Evolutionary conservation across 2,329 filamentous ascomycete genomes (phyloP).

Genomic region (Berkeleyomyces basicola): DNA sequence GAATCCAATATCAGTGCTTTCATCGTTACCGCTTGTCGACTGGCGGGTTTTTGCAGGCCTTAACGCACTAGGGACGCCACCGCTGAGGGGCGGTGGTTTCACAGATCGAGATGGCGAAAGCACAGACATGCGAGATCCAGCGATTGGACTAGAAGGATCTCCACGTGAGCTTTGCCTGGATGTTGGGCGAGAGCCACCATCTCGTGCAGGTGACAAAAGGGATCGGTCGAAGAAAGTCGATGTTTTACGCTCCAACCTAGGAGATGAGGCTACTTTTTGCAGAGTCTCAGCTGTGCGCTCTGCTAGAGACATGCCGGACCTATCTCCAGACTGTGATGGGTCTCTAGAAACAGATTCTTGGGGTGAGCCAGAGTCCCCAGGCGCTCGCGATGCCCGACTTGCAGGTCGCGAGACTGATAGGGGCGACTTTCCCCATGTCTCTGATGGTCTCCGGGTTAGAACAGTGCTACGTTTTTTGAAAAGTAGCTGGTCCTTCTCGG

Average conservation of each 20-base stretch:
- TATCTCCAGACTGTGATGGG: constrained; percentile 10
- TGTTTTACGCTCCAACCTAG: constrained; percentile 45
- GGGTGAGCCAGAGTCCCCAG: constrained; percentile 11
- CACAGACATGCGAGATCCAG: constrained; percentile 27
- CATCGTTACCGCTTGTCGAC: neutral
- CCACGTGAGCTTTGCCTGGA: constrained; percentile 9
- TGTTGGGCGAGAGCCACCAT: constrained; percentile 19
- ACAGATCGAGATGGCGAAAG: constrained; percentile 27
- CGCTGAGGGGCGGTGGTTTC: constrained; percentile 27
- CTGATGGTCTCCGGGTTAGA: constrained; percentile 21
- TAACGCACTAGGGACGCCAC: constrained; percentile 26
- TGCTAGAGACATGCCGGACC: constrained; percentile 44
- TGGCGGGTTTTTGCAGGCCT: constrained; percentile 23
- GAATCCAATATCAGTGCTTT: constrained; percentile 21
- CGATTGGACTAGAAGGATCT: constrained; percentile 32
- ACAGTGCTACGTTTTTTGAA: constrained; percentile 15
- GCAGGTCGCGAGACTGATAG: constrained; percentile 4
- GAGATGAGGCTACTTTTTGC: constrained; percentile 61
- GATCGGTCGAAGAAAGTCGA: constrained; percentile 54
- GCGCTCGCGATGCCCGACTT: constrained; percentile 3
- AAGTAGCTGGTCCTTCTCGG: neutral
- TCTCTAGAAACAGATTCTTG: neutral
- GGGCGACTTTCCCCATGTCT: constrained; percentile 13
- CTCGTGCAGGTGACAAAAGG: constrained; percentile 16
- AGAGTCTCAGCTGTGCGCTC: constrained; percentile 80